These are phyloP conservation scores for Aspergillus sp. DNA, from an alignment of 2,329 filamentous ascomycete genomes.

Conservation along the genomic window DNA sequence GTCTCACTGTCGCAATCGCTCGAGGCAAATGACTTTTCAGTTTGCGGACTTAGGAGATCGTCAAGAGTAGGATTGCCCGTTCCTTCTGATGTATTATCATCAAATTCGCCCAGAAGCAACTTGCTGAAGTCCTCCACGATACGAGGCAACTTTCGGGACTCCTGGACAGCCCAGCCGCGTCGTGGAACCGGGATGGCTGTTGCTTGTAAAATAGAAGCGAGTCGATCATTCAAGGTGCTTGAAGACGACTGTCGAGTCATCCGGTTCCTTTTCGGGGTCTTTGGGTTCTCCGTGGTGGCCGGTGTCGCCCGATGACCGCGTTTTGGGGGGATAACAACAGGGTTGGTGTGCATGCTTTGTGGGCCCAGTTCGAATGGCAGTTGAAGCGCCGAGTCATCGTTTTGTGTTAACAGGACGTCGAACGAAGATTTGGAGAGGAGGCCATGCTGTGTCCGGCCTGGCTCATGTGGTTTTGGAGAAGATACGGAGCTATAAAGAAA, in stretches of 20 bases:
- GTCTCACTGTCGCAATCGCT: constrained; percentile 52
- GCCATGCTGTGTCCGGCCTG: constrained; percentile 21
- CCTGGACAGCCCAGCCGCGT: constrained; percentile 43
- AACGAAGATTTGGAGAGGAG: constrained; percentile 14
- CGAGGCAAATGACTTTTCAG: constrained; percentile 43
- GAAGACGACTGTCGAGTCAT: constrained; percentile 34
- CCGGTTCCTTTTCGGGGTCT: constrained; percentile 25
- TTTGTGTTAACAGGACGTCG: constrained; percentile 15
- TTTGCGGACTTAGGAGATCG: constrained; percentile 58
- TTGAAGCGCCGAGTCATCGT: constrained; percentile 24
- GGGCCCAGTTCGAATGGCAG: constrained; percentile 20
- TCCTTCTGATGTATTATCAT: constrained; percentile 50
- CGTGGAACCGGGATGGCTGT: constrained; percentile 62
- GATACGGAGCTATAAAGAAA: constrained; percentile 43
- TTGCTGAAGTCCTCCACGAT: constrained; percentile 59
- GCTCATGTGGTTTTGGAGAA: constrained; percentile 26
- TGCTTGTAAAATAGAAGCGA: constrained; percentile 62
- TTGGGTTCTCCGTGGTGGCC: constrained; percentile 24
- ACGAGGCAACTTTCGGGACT: constrained; percentile 45
- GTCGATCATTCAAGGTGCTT: constrained; percentile 41
- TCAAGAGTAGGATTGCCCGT: constrained; percentile 55
- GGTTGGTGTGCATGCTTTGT: constrained; percentile 32
- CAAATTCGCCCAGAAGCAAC: constrained; percentile 58
- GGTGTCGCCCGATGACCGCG: constrained; percentile 30
- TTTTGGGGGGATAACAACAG: constrained; percentile 44